phyloP scores from a whole-genome alignment of 2,329 filamentous ascomycete species.

The Xylaria arbuscula region DNA sequence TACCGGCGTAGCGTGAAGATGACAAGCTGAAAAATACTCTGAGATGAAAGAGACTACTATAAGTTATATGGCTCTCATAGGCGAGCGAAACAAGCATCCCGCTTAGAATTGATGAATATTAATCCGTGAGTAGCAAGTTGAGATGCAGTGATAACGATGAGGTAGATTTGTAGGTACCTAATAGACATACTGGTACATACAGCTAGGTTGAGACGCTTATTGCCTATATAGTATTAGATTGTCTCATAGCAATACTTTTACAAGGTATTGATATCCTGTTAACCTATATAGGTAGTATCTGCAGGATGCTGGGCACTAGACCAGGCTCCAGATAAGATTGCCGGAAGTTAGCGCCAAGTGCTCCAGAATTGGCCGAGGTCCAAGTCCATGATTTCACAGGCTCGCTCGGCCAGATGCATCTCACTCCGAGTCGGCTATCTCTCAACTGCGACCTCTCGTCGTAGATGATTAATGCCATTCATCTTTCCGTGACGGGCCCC shows the following conservation, averaged over 20 bases:
- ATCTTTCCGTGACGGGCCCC: conserved; percentile 11
- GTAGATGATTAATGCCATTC: conserved; percentile 21
- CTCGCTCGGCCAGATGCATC: conserved; percentile 33
- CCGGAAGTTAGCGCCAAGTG: conserved; percentile 2
- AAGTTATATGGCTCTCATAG: conserved; percentile 4
- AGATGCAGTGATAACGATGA: neutral
- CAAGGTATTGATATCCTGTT: neutral
- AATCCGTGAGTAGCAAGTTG: neutral
- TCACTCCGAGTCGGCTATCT: conserved; percentile 33
- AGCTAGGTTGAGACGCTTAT: neutral
- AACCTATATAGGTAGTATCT: neutral
- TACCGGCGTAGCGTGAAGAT: neutral
- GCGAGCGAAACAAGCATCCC: neutral
- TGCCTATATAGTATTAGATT: conserved; percentile 12
- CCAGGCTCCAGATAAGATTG: neutral
- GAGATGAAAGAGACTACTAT: neutral
- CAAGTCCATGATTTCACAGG: conserved; percentile 41
- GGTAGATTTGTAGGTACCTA: neutral
- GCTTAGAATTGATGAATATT: neutral
- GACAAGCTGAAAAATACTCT: neutral
- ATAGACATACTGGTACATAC: neutral
- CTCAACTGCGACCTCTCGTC: conserved; percentile 31
- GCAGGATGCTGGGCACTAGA: too few species aligned
- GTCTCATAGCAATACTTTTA: neutral
- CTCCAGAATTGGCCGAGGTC: conserved; percentile 48